Evolutionary conservation across 106 monocot species (phyloP).

Genomic region (Hemerocallis citrina): DNA sequence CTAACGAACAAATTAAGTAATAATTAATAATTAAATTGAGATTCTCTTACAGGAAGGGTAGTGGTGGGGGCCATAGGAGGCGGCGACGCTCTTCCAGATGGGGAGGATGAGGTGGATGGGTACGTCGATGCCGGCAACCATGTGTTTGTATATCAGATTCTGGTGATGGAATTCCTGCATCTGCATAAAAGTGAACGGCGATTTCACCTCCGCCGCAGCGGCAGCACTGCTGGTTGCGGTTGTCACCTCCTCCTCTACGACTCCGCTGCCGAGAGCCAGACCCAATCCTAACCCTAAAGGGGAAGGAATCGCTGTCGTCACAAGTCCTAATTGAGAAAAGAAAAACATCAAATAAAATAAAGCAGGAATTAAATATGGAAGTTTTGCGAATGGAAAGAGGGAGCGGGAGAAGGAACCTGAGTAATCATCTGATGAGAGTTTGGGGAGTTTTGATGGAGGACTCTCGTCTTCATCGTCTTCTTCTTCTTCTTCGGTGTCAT

Average conservation of each 20-base stretch:
- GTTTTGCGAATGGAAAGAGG: too few relatives aligned
- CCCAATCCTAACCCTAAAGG: constrained; percentile 27
- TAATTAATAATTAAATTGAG: not conserved
- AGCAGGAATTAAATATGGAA: not conserved
- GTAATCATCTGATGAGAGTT: too few relatives aligned
- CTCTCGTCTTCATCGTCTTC: too few relatives aligned
- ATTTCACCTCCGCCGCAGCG: not conserved
- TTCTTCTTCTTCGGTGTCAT: too few relatives aligned
- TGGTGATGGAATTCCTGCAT: constrained; percentile 82
- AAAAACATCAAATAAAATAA: not conserved
- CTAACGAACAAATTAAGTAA: not conserved
- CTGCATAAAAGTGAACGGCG: constrained; percentile 74
- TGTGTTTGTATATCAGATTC: constrained; percentile 75
- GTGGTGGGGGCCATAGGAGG: constrained; percentile 25
- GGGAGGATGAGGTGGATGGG: constrained; percentile 77
- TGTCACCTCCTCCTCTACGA: not conserved
- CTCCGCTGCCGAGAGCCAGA: constrained; percentile 28
- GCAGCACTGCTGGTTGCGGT: not conserved
- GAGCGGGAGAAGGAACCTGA: too few relatives aligned
- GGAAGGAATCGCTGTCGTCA: constrained; percentile 26
- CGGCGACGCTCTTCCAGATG: constrained; percentile 85
- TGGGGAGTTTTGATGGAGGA: too few relatives aligned
- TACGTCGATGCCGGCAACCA: constrained; percentile 56
- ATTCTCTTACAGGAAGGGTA: constrained; percentile 34
- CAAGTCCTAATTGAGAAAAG: not conserved